A percentile compares a stretch with the other conserved stretches of the same genome.
Conservation (phyloP, 139 green algal species). For the Chlamydomonas schloesseri region DNA sequence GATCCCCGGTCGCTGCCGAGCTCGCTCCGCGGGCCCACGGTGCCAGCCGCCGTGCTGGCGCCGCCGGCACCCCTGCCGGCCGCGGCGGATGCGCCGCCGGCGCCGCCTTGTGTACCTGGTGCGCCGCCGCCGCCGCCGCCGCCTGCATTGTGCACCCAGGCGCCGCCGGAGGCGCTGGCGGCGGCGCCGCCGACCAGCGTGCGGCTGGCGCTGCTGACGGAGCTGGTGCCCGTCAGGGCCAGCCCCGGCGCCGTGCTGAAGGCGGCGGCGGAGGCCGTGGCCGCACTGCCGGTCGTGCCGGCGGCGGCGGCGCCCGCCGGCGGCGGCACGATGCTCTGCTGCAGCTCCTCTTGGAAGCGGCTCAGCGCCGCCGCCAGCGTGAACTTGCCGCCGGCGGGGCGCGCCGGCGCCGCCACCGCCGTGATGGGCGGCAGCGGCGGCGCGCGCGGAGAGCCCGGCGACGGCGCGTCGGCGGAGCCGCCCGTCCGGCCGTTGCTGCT, state of each 20-base stretch:
- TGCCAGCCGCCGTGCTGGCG: too few relatives aligned
- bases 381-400: neutral
- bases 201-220: too few relatives aligned
- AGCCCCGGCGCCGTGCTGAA: too few relatives aligned
- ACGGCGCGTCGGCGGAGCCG: neutral
- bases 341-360: constrained; percentile 24
- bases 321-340: constrained; percentile 21
- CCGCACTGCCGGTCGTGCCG: neutral
- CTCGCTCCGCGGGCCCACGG: too few relatives aligned
- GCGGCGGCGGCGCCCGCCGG: neutral
- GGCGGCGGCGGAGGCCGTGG: too few relatives aligned
- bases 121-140: too few relatives aligned
- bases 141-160: too few relatives aligned
- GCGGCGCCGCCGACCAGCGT: too few relatives aligned
- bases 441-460: neutral
- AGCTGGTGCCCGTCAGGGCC: too few relatives aligned
- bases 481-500: neutral
- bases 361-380: constrained; percentile 30
- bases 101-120: neutral
- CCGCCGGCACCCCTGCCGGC: too few relatives aligned
- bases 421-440: constrained; percentile 1
- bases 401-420: neutral
- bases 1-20: neutral
- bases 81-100: neutral
- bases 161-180: too few relatives aligned